Conservation (phyloP, 75 land plant species). For the Ceratopteris richardii region DNA sequence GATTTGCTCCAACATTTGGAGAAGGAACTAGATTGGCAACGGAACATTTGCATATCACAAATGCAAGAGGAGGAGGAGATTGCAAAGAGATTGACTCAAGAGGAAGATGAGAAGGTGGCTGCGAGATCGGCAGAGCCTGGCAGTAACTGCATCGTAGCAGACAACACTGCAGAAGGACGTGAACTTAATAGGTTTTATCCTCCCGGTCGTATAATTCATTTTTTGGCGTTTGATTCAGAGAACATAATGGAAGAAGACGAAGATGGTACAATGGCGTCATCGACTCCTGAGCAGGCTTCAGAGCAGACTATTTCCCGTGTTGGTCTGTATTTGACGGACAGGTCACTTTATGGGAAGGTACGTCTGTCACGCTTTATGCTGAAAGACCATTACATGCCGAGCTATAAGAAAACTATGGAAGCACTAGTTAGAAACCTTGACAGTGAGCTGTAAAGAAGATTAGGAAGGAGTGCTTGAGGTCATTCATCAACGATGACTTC, state of each 20-base stretch:
- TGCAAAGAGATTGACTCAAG: slow-evolving; percentile 45
- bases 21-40: slow-evolving; percentile 54
- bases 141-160: slow-evolving; percentile 14
- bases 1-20: slow-evolving; percentile 71
- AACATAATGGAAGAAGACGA: slow-evolving; percentile 13
- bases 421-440: slow-evolving; percentile 52
- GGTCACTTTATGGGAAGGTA: slow-evolving; percentile 70
- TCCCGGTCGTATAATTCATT: slow-evolving; percentile 81
- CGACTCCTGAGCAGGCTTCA: neutral
- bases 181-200: slow-evolving; percentile 55
- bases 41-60: slow-evolving; percentile 16
- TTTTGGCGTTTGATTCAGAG: slow-evolving; percentile 36
- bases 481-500: too few relatives aligned
- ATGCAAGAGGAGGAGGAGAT: slow-evolving; percentile 54
- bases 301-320: slow-evolving; percentile 14
- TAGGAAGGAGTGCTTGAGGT: too few relatives aligned
- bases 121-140: slow-evolving; percentile 33
- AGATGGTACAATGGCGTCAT: neutral
- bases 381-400: slow-evolving; percentile 89
- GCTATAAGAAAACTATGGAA: slow-evolving; percentile 75
- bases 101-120: slow-evolving; percentile 59
- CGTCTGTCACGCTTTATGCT: slow-evolving; percentile 80
- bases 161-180: slow-evolving; percentile 8
- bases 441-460: neutral
- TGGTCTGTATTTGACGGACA: slow-evolving; percentile 66